A percentile compares a stretch with the other conserved stretches of the same genome.
These are phyloP conservation scores for Bauhinia variegata DNA, from an alignment of 306 rosid genomes.

Conservation along the genomic window DNA sequence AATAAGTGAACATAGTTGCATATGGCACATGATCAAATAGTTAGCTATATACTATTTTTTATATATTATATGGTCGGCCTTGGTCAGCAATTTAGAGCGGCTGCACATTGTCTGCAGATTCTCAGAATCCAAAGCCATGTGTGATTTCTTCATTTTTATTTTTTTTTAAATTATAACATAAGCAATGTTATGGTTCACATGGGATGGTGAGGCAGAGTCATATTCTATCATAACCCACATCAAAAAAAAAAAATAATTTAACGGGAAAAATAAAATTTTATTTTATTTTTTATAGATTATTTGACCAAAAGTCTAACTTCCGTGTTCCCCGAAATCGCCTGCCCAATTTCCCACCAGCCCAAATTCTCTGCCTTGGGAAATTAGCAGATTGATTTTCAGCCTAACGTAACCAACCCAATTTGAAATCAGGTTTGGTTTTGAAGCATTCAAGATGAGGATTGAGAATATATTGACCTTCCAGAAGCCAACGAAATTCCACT, in stretches of 20 bases:
- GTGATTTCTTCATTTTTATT: too few species aligned
- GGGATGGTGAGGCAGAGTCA: constrained; percentile 22
- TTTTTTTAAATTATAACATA: too few species aligned
- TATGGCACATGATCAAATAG: constrained; percentile 41
- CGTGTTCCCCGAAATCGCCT: background rate
- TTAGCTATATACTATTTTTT: constrained; percentile 10
- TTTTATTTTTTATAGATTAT: background rate
- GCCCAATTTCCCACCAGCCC: constrained; percentile 34
- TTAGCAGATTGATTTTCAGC: constrained; percentile 37
- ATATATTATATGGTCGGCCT: constrained; percentile 18
- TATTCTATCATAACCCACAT: background rate
- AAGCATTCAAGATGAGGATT: constrained; percentile 29
- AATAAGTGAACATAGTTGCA: constrained; percentile 32
- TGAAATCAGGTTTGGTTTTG: constrained; percentile 23
- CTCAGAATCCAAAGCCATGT: constrained; percentile 26
- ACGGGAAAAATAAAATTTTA: background rate
- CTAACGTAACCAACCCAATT: background rate
- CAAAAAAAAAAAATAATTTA: background rate
- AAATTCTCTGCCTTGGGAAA: constrained; percentile 37
- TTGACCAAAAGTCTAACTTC: constrained; percentile 32
- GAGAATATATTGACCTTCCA: constrained; percentile 50
- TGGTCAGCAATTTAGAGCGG: constrained; percentile 41
- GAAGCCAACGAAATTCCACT: constrained; percentile 41
- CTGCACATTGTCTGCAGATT: constrained; percentile 34
- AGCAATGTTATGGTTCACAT: background rate